Conservation (phyloP, 2,329 filamentous ascomycete genomes). For the Tolypocladium sp. region DNA sequence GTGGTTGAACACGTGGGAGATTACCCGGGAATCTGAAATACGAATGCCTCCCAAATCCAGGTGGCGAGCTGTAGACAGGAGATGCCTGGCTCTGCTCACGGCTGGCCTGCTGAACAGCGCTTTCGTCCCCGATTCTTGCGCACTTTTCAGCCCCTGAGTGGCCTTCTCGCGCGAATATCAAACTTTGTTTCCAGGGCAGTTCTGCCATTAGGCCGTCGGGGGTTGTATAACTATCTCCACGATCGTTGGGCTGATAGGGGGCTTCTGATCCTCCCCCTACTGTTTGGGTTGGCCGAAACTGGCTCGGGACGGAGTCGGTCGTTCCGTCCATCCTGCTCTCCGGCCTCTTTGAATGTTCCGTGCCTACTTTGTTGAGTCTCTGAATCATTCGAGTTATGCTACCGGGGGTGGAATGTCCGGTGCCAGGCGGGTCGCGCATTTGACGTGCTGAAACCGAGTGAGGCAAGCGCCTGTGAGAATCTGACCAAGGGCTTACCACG, state of each 20-base stretch:
- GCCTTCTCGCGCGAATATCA: not conserved
- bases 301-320: not conserved
- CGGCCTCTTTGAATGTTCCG: not conserved
- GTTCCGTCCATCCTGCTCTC: not conserved
- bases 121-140: not conserved
- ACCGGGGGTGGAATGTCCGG: not conserved
- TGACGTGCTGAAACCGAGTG: not conserved
- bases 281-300: not conserved
- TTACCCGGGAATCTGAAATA: not conserved
- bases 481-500: conserved; percentile 7
- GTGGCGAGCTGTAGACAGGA: not conserved
- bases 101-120: not conserved
- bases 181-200: not conserved
- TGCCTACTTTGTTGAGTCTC: not conserved
- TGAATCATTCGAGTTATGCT: not conserved
- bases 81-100: too few relatives aligned
- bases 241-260: not conserved
- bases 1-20: not conserved
- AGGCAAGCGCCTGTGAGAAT: not conserved
- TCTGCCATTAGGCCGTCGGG: not conserved
- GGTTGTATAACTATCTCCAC: not conserved
- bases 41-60: not conserved
- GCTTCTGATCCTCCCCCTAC: not conserved
- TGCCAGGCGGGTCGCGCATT: not conserved
- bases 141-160: not conserved